These are phyloP conservation scores for Fagopyrum esculentum DNA, from an alignment of 148 eudicot genomes.

Conservation along the genomic window DNA sequence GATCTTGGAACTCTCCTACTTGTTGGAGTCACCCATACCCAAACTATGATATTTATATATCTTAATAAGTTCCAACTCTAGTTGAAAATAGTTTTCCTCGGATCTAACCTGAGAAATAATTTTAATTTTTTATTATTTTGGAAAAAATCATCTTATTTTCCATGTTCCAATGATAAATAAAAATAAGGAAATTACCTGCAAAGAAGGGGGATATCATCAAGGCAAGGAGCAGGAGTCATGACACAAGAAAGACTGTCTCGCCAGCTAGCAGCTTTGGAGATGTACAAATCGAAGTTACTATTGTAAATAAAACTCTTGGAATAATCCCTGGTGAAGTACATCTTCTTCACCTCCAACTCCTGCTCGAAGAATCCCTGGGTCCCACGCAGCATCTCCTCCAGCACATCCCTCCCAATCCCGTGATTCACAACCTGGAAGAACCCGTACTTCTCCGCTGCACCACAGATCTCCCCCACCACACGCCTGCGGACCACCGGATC, in stretches of 20 bases:
- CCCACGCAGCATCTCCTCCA: slow-evolving; percentile 37
- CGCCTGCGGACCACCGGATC: slow-evolving; percentile 3
- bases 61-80: no score
- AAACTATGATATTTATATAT: no score
- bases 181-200: slow-evolving; percentile 21
- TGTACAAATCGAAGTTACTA: slow-evolving; percentile 35
- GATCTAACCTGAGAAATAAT: no score
- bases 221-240: slow-evolving; percentile 31
- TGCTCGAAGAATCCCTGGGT: slow-evolving; percentile 33
- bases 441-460: slow-evolving; percentile 34
- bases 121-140: no score
- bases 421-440: slow-evolving; percentile 58
- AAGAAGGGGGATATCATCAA: slow-evolving; percentile 28
- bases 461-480: slow-evolving; percentile 19
- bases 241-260: slow-evolving; percentile 29
- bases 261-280: slow-evolving; percentile 30
- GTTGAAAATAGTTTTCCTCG: no score
- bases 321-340: slow-evolving; percentile 15
- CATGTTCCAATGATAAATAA: no score
- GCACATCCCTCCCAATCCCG: slow-evolving; percentile 26
- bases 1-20: no score
- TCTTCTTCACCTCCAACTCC: slow-evolving; percentile 5
- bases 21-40: no score
- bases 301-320: slow-evolving; percentile 19
- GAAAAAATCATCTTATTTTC: no score